Conservation (phyloP, 768 basidiomycete genomes). For the Amanita fuliginea region DNA sequence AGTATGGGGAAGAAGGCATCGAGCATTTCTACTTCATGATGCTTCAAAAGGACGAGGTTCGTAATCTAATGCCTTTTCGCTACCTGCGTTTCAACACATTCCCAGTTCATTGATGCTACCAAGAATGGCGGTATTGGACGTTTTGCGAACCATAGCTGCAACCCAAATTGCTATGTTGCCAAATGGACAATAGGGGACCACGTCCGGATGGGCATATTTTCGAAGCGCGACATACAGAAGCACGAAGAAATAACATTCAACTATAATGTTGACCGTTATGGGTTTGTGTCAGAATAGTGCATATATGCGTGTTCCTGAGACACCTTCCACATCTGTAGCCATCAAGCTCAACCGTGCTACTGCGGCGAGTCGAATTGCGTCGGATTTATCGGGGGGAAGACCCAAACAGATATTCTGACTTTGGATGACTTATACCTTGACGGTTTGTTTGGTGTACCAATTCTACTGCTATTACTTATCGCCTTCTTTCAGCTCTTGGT, state of each 20-base stretch:
- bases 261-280: constrained; percentile 99
- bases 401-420: constrained; percentile 88
- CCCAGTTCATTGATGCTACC: constrained; percentile 93
- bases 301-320: not conserved
- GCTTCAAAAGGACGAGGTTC: constrained; percentile 93
- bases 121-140: constrained; percentile 94
- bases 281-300: constrained; percentile 38
- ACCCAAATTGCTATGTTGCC: constrained; percentile 94
- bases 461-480: not conserved
- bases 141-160: constrained; percentile 97
- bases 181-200: constrained; percentile 91
- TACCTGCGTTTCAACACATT: not conserved
- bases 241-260: constrained; percentile 96
- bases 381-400: constrained; percentile 95
- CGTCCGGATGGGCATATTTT: constrained; percentile 97
- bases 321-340: constrained; percentile 32
- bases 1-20: constrained; percentile 88
- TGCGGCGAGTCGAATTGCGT: constrained; percentile 95
- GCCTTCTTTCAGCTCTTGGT: constrained; percentile 58
- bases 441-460: constrained; percentile 34
- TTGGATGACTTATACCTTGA: constrained; percentile 96
- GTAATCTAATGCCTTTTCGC: constrained; percentile 12
- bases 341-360: constrained; percentile 90
- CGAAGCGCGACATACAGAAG: constrained; percentile 66
- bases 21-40: constrained; percentile 99